Conservation (phyloP, 1,284 basidiomycete species). For the Caloboletus inedulis region DNA sequence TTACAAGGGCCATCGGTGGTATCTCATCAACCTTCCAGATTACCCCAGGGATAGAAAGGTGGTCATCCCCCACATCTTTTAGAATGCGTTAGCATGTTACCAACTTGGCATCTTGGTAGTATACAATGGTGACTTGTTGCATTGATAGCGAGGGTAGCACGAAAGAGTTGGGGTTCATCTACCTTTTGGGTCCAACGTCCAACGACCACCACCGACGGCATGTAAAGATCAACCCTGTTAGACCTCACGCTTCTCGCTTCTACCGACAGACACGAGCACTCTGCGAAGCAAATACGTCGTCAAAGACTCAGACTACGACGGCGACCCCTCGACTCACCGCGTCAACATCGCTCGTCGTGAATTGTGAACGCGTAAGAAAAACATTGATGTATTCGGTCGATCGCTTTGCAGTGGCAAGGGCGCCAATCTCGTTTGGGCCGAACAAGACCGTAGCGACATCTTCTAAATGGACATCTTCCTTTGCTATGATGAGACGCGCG, state of each 20-base stretch:
- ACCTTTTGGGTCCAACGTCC: too few relatives aligned
- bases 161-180: too few relatives aligned
- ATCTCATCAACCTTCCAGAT: conserved; percentile 63
- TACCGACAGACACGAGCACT: background rate
- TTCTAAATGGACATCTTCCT: background rate
- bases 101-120: background rate
- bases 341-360: background rate
- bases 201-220: too few relatives aligned
- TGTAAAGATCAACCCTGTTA: too few relatives aligned
- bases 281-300: background rate
- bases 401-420: too few relatives aligned
- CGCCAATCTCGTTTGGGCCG: background rate
- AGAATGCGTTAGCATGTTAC: conserved; percentile 1
- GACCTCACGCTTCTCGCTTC: background rate
- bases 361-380: background rate
- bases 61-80: conserved; percentile 66
- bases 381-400: background rate
- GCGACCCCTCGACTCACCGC: background rate
- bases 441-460: background rate
- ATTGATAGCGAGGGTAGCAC: background rate
- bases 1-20: conserved; percentile 79
- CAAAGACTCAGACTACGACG: background rate
- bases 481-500: background rate
- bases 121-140: background rate
- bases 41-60: conserved; percentile 66